These are phyloP conservation scores for Fusarium dlaminii DNA, from an alignment of 2,329 filamentous ascomycete genomes.

Conservation along the genomic window DNA sequence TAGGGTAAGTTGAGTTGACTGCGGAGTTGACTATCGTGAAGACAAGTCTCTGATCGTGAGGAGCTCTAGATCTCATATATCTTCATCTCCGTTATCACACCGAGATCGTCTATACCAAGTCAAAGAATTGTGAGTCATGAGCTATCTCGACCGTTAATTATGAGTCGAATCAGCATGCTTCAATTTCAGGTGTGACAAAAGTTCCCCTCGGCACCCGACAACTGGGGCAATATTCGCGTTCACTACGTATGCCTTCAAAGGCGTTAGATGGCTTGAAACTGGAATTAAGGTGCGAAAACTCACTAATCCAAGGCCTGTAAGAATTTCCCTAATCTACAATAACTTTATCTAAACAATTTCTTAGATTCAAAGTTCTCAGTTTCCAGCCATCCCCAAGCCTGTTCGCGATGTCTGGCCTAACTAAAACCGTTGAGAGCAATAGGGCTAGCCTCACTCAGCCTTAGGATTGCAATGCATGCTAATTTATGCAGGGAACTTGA, in stretches of 20 bases:
- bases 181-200: slow-evolving; percentile 1
- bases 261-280: background rate
- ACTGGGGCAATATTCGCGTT: background rate
- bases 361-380: background rate
- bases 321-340: background rate
- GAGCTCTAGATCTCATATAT: background rate
- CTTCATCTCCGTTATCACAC: background rate
- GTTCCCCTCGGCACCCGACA: background rate
- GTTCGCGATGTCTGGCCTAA: background rate
- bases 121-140: slow-evolving; percentile 3
- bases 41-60: background rate
- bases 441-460: slow-evolving; percentile 8
- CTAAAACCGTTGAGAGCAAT: background rate
- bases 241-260: background rate
- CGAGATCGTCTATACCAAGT: background rate
- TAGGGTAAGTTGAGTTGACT: slow-evolving; percentile 4
- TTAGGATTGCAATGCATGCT: background rate
- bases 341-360: background rate
- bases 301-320: background rate
- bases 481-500: background rate
- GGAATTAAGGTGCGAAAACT: background rate
- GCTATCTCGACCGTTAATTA: background rate
- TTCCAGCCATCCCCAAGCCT: background rate
- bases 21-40: background rate
- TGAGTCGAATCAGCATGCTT: background rate